These are phyloP conservation scores for Saccharomyces paradoxus DNA, from an alignment of 805 yeast species.

Conservation along the genomic window DNA sequence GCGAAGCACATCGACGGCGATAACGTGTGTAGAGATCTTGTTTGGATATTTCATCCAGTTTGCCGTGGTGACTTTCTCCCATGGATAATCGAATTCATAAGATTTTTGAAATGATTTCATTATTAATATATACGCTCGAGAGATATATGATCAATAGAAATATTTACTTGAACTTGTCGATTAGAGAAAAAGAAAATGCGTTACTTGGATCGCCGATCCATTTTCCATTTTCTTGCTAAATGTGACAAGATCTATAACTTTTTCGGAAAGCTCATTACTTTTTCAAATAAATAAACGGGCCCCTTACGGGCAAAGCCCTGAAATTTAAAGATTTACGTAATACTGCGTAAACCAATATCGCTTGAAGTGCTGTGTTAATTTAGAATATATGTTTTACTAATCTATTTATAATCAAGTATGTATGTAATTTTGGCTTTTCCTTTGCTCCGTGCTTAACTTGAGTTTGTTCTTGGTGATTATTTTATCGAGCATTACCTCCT, in stretches of 20 bases:
- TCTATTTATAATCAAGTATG: background rate
- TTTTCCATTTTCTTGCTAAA: background rate
- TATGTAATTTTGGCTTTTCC: background rate
- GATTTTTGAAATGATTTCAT: constrained; percentile 76
- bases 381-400: background rate
- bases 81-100: constrained; percentile 70
- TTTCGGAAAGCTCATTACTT: background rate
- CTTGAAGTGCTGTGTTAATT: background rate
- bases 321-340: background rate
- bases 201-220: background rate
- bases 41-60: constrained; percentile 96
- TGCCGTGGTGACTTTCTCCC: constrained; percentile 94
- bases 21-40: constrained; percentile 83
- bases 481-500: constrained; percentile 22
- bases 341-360: background rate
- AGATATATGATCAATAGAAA: background rate
- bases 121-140: constrained; percentile 1
- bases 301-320: background rate
- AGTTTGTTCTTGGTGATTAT: background rate
- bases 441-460: background rate
- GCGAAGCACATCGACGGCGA: constrained; percentile 80
- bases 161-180: background rate
- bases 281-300: background rate
- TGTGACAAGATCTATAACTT: background rate
- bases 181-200: background rate